These are phyloP conservation scores for Ustilago curta DNA, from an alignment of 1,284 basidiomycete genomes.

Conservation along the genomic window DNA sequence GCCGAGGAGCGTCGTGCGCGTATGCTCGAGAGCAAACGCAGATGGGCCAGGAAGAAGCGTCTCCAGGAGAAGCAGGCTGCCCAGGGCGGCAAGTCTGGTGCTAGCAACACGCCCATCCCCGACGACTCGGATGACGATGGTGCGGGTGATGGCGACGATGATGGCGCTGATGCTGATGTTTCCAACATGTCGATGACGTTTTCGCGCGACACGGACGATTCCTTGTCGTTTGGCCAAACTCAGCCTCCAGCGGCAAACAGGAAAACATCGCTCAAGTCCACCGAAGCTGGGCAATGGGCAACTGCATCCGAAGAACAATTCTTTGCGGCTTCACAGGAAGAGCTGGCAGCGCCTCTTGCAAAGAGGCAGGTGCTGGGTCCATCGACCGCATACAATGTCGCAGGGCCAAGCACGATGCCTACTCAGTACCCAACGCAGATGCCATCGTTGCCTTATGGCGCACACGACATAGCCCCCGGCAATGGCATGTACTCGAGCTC, in stretches of 20 bases:
- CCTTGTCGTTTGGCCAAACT: slow-evolving; percentile 12
- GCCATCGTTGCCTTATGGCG: slow-evolving; percentile 13
- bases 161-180: slow-evolving; percentile 44
- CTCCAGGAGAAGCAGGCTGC: slow-evolving; percentile 60
- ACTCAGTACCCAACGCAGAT: slow-evolving; percentile 19
- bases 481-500: slow-evolving; percentile 26
- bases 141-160: slow-evolving; percentile 35
- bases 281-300: slow-evolving; percentile 11
- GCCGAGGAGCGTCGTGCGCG: slow-evolving; percentile 72
- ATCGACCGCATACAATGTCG: slow-evolving; percentile 31
- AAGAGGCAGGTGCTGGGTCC: slow-evolving; percentile 34
- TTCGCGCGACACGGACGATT: slow-evolving; percentile 18
- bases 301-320: slow-evolving; percentile 12
- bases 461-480: slow-evolving; percentile 16
- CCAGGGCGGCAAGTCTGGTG: slow-evolving; percentile 29
- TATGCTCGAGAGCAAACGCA: slow-evolving; percentile 72
- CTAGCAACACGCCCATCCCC: slow-evolving; percentile 34
- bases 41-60: slow-evolving; percentile 73
- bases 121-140: slow-evolving; percentile 35
- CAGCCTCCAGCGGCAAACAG: slow-evolving; percentile 12
- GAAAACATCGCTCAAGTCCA: slow-evolving; percentile 19
- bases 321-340: slow-evolving; percentile 31
- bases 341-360: slow-evolving; percentile 9
- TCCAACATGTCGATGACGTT: slow-evolving; percentile 45
- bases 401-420: slow-evolving; percentile 26